Evolutionary conservation across 768 basidiomycete species (phyloP).

Genomic region (Tremella yokohamensis): DNA sequence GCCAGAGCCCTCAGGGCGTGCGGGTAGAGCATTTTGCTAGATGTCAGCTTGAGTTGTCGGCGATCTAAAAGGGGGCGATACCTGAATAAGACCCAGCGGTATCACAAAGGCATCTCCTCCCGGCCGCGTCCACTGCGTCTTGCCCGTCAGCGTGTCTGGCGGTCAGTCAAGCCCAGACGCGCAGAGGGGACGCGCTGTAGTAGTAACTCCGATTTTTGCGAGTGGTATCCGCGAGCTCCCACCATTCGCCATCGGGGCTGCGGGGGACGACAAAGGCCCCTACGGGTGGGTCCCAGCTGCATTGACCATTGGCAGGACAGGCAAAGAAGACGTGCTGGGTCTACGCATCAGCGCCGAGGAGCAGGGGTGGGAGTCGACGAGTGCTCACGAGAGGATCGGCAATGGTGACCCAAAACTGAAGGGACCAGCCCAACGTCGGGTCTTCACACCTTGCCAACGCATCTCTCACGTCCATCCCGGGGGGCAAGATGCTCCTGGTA

Average conservation of each 20-base stretch:
- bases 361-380: neutral
- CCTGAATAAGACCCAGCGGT: slow-evolving; percentile 82
- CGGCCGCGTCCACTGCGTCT: slow-evolving; percentile 91
- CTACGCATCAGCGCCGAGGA: slow-evolving; percentile 41
- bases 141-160: slow-evolving; percentile 73
- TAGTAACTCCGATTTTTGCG: slow-evolving; percentile 83
- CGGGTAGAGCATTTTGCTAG: slow-evolving; percentile 20
- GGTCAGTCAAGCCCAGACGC: neutral
- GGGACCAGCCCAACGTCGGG: slow-evolving; percentile 40
- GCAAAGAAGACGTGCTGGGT: slow-evolving; percentile 72
- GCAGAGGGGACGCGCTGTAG: slow-evolving; percentile 56
- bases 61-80: slow-evolving; percentile 13
- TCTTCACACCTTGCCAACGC: slow-evolving; percentile 38
- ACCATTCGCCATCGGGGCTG: slow-evolving; percentile 84
- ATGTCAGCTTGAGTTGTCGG: slow-evolving; percentile 3
- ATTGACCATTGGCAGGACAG: slow-evolving; percentile 70
- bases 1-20: neutral
- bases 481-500: slow-evolving; percentile 13
- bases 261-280: slow-evolving; percentile 86
- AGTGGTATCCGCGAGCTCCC: slow-evolving; percentile 83
- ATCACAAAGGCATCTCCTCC: slow-evolving; percentile 70
- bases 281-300: slow-evolving; percentile 87
- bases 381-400: slow-evolving; percentile 79
- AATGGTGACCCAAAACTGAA: slow-evolving; percentile 82
- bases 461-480: slow-evolving; percentile 34